Base-by-base conservation (phyloP, 176 grass and related monocot species). In the Bothriochloa decipiens region DNA sequence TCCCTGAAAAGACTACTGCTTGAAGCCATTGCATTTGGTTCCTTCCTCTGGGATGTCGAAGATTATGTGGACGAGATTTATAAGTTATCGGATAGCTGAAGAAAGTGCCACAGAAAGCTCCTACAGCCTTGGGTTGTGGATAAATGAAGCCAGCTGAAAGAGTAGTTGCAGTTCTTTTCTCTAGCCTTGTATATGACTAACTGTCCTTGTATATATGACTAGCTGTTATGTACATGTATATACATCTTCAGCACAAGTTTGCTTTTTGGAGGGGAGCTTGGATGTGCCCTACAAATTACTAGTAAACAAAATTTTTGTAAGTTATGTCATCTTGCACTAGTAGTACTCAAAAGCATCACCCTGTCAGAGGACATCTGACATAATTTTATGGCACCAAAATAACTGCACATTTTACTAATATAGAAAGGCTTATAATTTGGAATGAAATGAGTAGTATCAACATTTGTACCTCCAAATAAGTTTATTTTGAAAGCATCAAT, bases 1-100 rank as follows among this genome's bases (percentile, higher is more conserved):
- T 80, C 82, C 47, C 70, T 92, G 0, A 92, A 89, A 45, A 81
- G 91, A 26, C 41, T 92, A 68, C 57, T 92, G 45, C 91, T 92
- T 75, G 91, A 92, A 89, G 91, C 91, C 47, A 89, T 89, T 87
- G 91, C 91, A 46, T 92, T 92, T 36, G 91, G 91, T 77, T 92
- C 91, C 40, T 92, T 92, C 39, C 91, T 92, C 43, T 87, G 91
- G 91, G 91, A 92, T 74, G 81, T 81, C 6, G 91, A 92, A 81
- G 87, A 84, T 46, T 58, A 58, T n/a, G 53, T 58, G 53, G 53
- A 58, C 53, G 20, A 58, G 53, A 58, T 58, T n/a, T 58, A n/a
- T n/a, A n/a, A 58, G 53, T n/a, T 58, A n/a, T n/a, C 52, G 10
- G 91, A 89, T 45, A 87, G 28, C 75, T 92, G 72, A 89, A 84